A percentile compares a stretch with the other conserved stretches of the same genome.
These are phyloP conservation scores for Botryotinia globosa DNA, from an alignment of 2,329 filamentous ascomycete genomes.

Conservation along the genomic window DNA sequence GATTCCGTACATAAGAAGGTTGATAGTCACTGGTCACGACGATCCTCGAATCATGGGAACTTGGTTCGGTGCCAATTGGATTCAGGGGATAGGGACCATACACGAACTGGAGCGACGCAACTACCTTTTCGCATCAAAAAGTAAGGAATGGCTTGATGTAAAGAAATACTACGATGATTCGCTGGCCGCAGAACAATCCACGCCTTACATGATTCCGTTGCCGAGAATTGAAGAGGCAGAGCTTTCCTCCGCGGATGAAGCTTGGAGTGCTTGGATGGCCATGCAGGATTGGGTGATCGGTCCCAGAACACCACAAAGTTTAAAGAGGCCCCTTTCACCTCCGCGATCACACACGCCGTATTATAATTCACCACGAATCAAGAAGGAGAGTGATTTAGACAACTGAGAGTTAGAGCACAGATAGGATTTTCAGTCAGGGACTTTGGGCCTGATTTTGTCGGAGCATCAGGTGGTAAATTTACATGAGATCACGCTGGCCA, in stretches of 20 bases:
- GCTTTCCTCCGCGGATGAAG: conserved; percentile 75
- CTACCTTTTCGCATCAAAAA: conserved; percentile 93
- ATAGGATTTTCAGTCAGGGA: neutral
- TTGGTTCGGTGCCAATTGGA: conserved; percentile 96
- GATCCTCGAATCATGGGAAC: conserved; percentile 82
- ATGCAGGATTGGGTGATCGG: conserved; percentile 99
- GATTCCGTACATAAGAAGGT: conserved; percentile 83
- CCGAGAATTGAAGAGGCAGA: conserved; percentile 73
- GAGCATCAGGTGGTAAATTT: neutral
- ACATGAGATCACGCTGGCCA: neutral
- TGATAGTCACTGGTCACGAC: conserved; percentile 91
- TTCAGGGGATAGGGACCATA: conserved; percentile 71
- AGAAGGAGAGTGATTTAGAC: conserved; percentile 5
- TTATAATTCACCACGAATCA: conserved; percentile 9
- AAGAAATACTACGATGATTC: conserved; percentile 89
- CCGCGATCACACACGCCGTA: neutral
- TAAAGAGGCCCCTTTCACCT: neutral
- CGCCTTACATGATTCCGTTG: conserved; percentile 85
- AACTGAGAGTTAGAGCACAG: neutral
- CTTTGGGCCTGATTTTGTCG: neutral
- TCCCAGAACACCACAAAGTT: conserved; percentile 42
- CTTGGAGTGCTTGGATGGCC: conserved; percentile 91
- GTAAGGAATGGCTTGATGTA: conserved; percentile 82
- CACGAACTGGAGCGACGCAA: conserved; percentile 90
- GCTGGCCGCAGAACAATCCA: conserved; percentile 53